phyloP scores from a whole-genome alignment of 2,329 filamentous ascomycete species.

The Epichloe scottii region DNA sequence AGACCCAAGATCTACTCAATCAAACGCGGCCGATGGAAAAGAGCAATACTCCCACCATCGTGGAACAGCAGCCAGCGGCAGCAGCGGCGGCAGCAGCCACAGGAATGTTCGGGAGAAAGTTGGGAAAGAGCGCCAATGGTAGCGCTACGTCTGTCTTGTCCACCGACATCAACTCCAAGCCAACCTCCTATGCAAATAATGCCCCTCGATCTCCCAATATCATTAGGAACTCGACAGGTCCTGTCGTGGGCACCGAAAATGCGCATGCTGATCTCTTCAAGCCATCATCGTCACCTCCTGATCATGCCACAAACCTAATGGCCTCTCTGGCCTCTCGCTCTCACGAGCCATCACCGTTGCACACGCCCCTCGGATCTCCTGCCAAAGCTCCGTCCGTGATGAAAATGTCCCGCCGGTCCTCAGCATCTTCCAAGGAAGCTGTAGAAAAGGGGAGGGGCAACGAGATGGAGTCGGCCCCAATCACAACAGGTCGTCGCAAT shows the following conservation, averaged over 20 bases:
- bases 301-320: slow-evolving; percentile 52
- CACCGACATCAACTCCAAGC: slow-evolving; percentile 35
- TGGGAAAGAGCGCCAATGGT: slow-evolving; percentile 23
- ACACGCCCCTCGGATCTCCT: slow-evolving; percentile 26
- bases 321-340: slow-evolving; percentile 54
- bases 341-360: slow-evolving; percentile 38
- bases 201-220: slow-evolving; percentile 23
- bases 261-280: slow-evolving; percentile 53
- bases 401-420: slow-evolving; percentile 34
- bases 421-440: slow-evolving; percentile 34
- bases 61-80: slow-evolving; percentile 22
- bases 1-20: slow-evolving; percentile 23
- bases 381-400: slow-evolving; percentile 24
- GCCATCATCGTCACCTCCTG: slow-evolving; percentile 40
- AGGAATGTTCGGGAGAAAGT: slow-evolving; percentile 39
- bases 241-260: slow-evolving; percentile 54
- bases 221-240: slow-evolving; percentile 39
- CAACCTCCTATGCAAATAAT: slow-evolving; percentile 19
- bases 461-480: slow-evolving; percentile 15
- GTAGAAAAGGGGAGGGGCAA: slow-evolving; percentile 26
- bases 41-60: slow-evolving; percentile 35
- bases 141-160: slow-evolving; percentile 29
- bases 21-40: slow-evolving; percentile 40
- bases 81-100: slow-evolving; percentile 12
- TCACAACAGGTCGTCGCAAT: slow-evolving; percentile 20